Base-by-base conservation (phyloP, 2,329 filamentous ascomycete genomes). In the Talaromyces sp. region DNA sequence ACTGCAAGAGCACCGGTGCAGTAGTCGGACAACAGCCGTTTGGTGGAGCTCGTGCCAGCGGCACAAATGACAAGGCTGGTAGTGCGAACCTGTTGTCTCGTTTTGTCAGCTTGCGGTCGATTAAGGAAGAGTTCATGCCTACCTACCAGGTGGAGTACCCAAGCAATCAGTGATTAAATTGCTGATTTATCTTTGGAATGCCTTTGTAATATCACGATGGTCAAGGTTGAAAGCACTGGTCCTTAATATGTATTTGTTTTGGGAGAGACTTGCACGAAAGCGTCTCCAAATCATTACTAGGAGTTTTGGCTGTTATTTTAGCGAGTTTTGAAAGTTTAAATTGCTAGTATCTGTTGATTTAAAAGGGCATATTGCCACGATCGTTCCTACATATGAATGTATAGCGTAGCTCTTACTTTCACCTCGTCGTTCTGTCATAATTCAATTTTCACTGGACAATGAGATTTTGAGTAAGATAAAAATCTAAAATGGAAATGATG, bases 21-120 rank as follows among this genome's bases (percentile, higher is more conserved):
- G 86, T 90, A 26, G 87, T 89, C 8, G 87, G 86, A 14, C 88
- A 90, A 77, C 87, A 90, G 77, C 84, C 87, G 3, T 90, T 90
- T 70, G 87, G 87, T 24, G 87, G 87, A 57, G 82, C 85, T 12
- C 79, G 88, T 64, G 86, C 85, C 7, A 87, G 84, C 63, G 87
- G 87, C 27, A 90, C 87, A 24, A 89, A 90, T 71, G 88, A 90
- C 75, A 90, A 90, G 81, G 86, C 87, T 17, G 87, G 87, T 38
- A 88, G 85, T 68, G 74, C 80, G 65, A 86, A 85, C 73, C 73
- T 89, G 63, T 73, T 90, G 66, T 81, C 79, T 60, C 80, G 87
- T 54, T 90, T 89, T 71, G 85, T 88, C 59, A 89, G 85, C 72
- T 76, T 84, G 69, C 79, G 87, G 64, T 85, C 84, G 50, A 83